These are phyloP conservation scores for Tilletia caries DNA, from an alignment of 1,284 basidiomycete genomes.

Conservation along the genomic window DNA sequence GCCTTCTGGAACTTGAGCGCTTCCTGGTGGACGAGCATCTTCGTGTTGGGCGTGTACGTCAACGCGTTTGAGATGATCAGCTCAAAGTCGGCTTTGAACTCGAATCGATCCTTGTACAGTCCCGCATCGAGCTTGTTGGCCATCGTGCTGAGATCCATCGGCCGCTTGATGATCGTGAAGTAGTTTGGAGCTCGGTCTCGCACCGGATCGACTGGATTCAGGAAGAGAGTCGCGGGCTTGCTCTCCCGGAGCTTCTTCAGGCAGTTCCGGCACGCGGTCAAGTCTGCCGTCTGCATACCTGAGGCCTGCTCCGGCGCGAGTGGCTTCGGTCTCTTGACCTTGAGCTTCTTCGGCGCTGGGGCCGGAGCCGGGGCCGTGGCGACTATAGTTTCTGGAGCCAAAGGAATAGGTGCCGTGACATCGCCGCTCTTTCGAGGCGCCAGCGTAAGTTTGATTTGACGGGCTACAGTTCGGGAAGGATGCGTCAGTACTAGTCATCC, in stretches of 20 bases:
- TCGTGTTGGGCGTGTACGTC: constrained; percentile 70
- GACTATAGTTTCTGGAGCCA: background rate
- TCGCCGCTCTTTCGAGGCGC: constrained; percentile 7
- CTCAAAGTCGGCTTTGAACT: constrained; percentile 80
- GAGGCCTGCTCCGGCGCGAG: constrained; percentile 61
- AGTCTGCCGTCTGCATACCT: constrained; percentile 77
- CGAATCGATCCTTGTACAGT: constrained; percentile 73
- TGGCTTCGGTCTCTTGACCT: constrained; percentile 52
- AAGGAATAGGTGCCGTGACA: background rate
- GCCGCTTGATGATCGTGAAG: constrained; percentile 81
- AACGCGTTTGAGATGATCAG: constrained; percentile 86
- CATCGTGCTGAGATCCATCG: constrained; percentile 93
- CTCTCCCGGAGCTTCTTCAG: constrained; percentile 72
- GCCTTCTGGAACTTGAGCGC: constrained; percentile 73
- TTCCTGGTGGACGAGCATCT: constrained; percentile 72
- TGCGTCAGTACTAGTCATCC: constrained; percentile 12
- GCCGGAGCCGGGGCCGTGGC: constrained; percentile 12
- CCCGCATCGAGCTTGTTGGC: constrained; percentile 80
- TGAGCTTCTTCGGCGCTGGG: constrained; percentile 30
- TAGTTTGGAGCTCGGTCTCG: constrained; percentile 60
- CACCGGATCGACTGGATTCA: constrained; percentile 71
- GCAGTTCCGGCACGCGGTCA: constrained; percentile 73
- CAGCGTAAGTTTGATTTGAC: constrained; percentile 7
- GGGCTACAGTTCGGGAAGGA: background rate
- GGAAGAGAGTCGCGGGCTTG: constrained; percentile 71